Conservation (phyloP, 176 grass and related monocot species). For the Miscanthus lutarioriparius region DNA sequence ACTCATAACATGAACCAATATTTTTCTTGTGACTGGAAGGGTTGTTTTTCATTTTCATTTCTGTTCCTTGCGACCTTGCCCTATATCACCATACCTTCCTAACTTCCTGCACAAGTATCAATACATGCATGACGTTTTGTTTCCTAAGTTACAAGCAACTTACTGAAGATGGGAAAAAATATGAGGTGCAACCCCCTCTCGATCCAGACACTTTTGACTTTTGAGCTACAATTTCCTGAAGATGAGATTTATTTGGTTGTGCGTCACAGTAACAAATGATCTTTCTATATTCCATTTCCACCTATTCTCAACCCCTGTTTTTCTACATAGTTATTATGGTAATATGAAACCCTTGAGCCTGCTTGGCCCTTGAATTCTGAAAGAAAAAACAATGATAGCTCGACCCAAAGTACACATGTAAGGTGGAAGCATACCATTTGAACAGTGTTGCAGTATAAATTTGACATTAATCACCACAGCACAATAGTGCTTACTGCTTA, state of each 20-base stretch:
- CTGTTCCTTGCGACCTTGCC: background rate
- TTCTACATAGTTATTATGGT: background rate
- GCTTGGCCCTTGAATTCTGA: background rate
- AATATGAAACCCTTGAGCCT: background rate
- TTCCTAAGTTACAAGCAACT: background rate
- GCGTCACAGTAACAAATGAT: background rate
- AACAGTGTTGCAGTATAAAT: background rate
- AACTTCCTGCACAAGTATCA: background rate
- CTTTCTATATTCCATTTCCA: background rate
- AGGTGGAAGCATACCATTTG: background rate
- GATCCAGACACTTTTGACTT: background rate
- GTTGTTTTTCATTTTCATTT: background rate
- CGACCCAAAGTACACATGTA: background rate
- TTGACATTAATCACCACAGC: background rate
- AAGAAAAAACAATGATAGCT: background rate
- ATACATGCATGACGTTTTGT: background rate
- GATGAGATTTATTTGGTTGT: background rate
- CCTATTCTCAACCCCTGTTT: background rate
- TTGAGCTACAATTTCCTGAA: background rate
- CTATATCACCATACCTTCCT: background rate
- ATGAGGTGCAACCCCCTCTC: background rate
- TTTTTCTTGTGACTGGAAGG: background rate
- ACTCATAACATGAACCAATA: background rate
- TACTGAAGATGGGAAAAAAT: background rate
- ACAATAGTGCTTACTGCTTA: no score